Conservation (phyloP, 2,329 filamentous ascomycete species). For the Westerdykella aurantiaca region DNA sequence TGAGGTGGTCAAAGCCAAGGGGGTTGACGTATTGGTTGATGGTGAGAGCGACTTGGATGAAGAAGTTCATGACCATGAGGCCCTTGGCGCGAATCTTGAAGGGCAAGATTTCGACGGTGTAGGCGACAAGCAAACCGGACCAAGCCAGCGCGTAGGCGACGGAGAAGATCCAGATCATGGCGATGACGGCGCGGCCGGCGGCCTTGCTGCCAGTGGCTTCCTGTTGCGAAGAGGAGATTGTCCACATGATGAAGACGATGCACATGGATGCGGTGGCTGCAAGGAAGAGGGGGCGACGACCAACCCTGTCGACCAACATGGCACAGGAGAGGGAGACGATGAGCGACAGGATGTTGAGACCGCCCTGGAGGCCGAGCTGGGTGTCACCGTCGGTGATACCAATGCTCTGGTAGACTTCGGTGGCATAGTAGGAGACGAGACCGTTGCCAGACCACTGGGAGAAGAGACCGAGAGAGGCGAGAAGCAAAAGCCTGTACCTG, state of each 20-base stretch:
- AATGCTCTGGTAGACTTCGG: slow-evolving; percentile 55
- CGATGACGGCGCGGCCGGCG: slow-evolving; percentile 45
- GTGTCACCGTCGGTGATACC: slow-evolving; percentile 49
- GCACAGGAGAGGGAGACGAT: slow-evolving; percentile 53
- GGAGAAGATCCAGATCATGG: slow-evolving; percentile 48
- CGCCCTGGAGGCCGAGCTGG: slow-evolving; percentile 43
- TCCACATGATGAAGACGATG: slow-evolving; percentile 33
- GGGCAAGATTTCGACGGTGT: slow-evolving; percentile 46
- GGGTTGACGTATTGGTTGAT: slow-evolving; percentile 59
- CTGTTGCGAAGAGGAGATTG: slow-evolving; percentile 46
- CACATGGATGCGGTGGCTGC: slow-evolving; percentile 34
- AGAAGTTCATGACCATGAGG: slow-evolving; percentile 55
- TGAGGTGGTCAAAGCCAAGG: slow-evolving; percentile 56
- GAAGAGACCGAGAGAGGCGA: slow-evolving; percentile 59
- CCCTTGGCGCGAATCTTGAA: slow-evolving; percentile 48
- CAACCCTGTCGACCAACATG: slow-evolving; percentile 51
- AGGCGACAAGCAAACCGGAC: slow-evolving; percentile 54
- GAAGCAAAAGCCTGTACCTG: slow-evolving; percentile 57
- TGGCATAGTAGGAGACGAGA: slow-evolving; percentile 62
- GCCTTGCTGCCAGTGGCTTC: slow-evolving; percentile 39
- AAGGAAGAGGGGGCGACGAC: slow-evolving; percentile 54
- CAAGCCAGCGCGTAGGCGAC: slow-evolving; percentile 53
- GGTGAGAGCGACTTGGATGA: slow-evolving; percentile 56
- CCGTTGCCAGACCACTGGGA: slow-evolving; percentile 65
- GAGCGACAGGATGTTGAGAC: slow-evolving; percentile 57